Base-by-base conservation (phyloP, 1,284 basidiomycete genomes). In the Ustilago xerochloae region DNA sequence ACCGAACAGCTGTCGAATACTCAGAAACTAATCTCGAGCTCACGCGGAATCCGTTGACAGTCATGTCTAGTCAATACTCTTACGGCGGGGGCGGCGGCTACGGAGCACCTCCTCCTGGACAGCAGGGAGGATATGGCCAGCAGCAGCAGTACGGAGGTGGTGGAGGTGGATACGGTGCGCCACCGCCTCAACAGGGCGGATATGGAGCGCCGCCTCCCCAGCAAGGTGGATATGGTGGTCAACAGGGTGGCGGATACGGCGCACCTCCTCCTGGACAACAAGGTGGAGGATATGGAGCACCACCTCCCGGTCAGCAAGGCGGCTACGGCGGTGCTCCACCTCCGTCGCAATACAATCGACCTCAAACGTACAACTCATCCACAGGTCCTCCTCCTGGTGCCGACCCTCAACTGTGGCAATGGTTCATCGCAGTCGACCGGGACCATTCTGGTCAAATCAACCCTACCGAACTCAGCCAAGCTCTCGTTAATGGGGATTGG, bases 401-500 rank as follows among this genome's bases (percentile, higher is more conserved):
- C 1, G 77, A 81, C 45, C 80, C 71, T 4, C 78, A 81, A 45
- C 68, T 81, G n/a, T 81, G 80, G 80, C 52, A 49, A 47, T 81
- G 78, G 78, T 81, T 80, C 70, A 72, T 71, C 26, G 67, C 80
- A 2, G 78, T 80, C 2, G 80, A 81, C 52, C 58, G 77, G 9
- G 80, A 81, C 56, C 60, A 50, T 16, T 59, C 50, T 18, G 79
- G 80, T 4, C 71, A 73, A 38, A 81, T 81, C 56, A 71, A 72
- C 36, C 58, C 80, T 16, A 48, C 56, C 32, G 80, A 81, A 43
- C 66, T 81, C 45, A 72, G 71, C 36, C 71, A 75, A 55, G 80
- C 80, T 8, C 72, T 81, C 2, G 77, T 81, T 36, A 81, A 81
- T 45, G 80, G 78, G 35, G 80, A 81, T 62, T 80, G 78, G 77